Base-by-base conservation (phyloP, 352 stramenopile genomes). In the Peronospora tabacina region DNA sequence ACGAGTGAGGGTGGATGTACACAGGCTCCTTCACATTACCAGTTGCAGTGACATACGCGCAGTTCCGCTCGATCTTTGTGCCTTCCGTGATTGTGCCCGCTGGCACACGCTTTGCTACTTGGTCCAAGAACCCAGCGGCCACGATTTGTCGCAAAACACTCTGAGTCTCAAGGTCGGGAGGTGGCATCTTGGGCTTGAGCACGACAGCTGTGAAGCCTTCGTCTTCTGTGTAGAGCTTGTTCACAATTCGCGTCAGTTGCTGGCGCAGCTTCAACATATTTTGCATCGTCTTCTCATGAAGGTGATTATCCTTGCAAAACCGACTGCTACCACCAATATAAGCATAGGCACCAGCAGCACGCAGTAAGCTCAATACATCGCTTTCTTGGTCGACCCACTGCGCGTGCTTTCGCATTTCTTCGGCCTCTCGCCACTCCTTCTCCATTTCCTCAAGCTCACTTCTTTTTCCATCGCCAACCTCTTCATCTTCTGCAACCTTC, bases 201-300 rank as follows among this genome's bases (percentile, higher is more conserved):
- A 38, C 32, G 46, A 92, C 68, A 12, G 59, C 15, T 7, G 44
- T 15, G 36, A 80, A 79, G 5, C 50, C 54, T 0, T 76, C 52
- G n/a, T 71, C 63, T 22, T 74, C 61, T 1, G 41, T 44, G 44
- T 82, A 87, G 39, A 87, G 46, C 28, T 70, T 62, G 57, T 90
- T 92, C 12, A 90, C 77, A 55, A 92, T 92, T 1, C 72, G 71
- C 19, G 82, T 92, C 46, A 92, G 64, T 55, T 92, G 82, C 29
- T 88, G 72, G 1, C 82, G 69, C n/a, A 92, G 57, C 59, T 92
- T 84, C 37, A 90, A 66, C 79, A 87, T 90, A 54, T 92, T 77
- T 50, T 90, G 76, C 82, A 92, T 92, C 4, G 74, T 89, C 63
- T 92, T 92, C 49, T 89, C 82, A 42, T 92, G 82, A 36, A 92